Percentiles rank a stretch among this genome's conserved stretches.
These are phyloP conservation scores for Saksenaea vasiformis DNA, from an alignment of 371 early-diverging fungal genomes.

Conservation along the genomic window DNA sequence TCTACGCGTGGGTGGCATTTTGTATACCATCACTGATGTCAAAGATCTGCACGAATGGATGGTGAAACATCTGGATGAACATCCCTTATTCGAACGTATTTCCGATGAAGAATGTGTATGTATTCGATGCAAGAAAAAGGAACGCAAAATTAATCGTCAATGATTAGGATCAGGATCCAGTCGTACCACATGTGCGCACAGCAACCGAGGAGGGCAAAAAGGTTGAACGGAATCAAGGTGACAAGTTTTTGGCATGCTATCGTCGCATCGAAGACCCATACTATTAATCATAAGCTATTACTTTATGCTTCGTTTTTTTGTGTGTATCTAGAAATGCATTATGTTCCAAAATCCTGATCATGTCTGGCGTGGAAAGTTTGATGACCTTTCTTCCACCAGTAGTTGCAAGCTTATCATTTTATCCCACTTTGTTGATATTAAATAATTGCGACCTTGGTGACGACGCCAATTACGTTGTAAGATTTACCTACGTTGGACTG, in stretches of 20 bases:
- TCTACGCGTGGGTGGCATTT: constrained; percentile 84
- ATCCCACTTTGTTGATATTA: no score
- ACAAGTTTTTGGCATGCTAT: constrained; percentile 92
- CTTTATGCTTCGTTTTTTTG: no score
- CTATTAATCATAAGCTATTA: background rate
- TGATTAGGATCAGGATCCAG: constrained; percentile 78
- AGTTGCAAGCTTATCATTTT: no score
- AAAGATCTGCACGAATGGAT: constrained; percentile 95
- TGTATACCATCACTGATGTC: constrained; percentile 97
- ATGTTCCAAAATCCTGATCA: no score
- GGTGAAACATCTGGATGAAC: constrained; percentile 91
- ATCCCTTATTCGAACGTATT: constrained; percentile 91
- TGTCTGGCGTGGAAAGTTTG: no score
- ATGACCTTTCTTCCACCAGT: no score
- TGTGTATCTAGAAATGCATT: no score
- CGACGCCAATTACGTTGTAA: no score
- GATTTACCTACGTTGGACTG: no score
- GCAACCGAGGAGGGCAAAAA: constrained; percentile 98
- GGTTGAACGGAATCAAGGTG: constrained; percentile 93
- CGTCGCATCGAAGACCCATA: constrained; percentile 72
- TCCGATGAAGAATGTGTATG: constrained; percentile 81
- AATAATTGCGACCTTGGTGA: no score
- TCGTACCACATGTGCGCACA: constrained; percentile 77
- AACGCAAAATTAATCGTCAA: background rate
- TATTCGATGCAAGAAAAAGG: background rate